Conservation (phyloP, 306 rosid species). For the Prunus davidiana region DNA sequence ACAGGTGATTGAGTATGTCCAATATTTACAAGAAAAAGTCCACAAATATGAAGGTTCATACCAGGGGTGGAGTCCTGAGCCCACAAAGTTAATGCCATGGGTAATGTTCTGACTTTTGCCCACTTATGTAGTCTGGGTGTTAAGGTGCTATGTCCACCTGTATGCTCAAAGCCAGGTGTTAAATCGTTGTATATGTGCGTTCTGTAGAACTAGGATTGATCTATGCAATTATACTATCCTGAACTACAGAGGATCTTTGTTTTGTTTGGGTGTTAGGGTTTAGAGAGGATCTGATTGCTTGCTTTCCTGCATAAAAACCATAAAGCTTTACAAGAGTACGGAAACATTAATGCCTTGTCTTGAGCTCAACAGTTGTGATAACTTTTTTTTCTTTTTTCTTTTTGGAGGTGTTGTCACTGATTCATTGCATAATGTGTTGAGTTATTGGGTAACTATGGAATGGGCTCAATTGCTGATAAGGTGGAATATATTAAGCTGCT, state of each 20-base stretch:
- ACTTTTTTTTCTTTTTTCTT: background rate
- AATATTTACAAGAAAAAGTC: constrained; percentile 79
- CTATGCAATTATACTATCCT: background rate
- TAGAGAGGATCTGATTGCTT: background rate
- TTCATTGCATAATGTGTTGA: background rate
- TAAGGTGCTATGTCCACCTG: background rate
- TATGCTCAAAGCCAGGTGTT: background rate
- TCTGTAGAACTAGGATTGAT: background rate
- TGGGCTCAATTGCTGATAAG: background rate
- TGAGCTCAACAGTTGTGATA: background rate
- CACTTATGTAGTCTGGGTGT: background rate
- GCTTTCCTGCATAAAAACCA: background rate
- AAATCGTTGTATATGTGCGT: background rate
- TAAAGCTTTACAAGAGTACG: background rate
- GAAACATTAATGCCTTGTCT: background rate
- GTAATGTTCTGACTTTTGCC: constrained; percentile 38
- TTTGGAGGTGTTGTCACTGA: background rate
- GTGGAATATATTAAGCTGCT: background rate
- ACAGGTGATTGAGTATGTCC: constrained; percentile 97
- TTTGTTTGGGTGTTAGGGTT: too few species aligned
- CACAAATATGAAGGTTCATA: constrained; percentile 85
- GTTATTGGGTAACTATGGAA: background rate
- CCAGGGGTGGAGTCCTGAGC: constrained; percentile 89
- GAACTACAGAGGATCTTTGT: background rate
- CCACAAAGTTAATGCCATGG: constrained; percentile 94